Evolutionary conservation across 1,284 basidiomycete genomes (phyloP), one percentile per base, ranked within the genome.

Genomic region (Coriolopsis trogii): DNA sequence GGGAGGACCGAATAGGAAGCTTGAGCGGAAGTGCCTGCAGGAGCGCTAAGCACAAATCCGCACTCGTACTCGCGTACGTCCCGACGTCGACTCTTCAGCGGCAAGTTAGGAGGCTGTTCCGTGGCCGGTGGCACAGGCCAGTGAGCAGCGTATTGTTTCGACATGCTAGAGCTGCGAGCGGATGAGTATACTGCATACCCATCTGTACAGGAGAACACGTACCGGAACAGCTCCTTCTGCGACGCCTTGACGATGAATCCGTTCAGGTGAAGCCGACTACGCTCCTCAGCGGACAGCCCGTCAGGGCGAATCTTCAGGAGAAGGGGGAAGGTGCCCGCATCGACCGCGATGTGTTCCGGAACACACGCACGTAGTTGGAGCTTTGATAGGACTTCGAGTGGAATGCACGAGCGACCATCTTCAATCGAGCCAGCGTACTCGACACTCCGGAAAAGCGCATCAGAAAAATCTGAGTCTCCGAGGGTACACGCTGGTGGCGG

Each of bases 141-240:
- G 23, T 67, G 70, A 6, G 71, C 46, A 5, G 70, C 58, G 54
- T 77, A 81, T n/a, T 73, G 67, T 16, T 65, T 48, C 8, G 73
- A 70, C 16, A 73, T 67, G 12, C 67, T 61, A 23, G 67, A 67
- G 56, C 85, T 86, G 58, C 4, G 10, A 6, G 6, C 6, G 15
- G 6, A 21, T 6, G 23, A 41, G 42, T 4, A 28, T 37, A 20
- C 41, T 16, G 41, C 21, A 15, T n/a, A n/a, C 28, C 28, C 20
- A 16, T 15, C 12, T 16, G 39, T 10, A 15, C 30, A 10, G 13
- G 49, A 7, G 26, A 6, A 1, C 24, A 66, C 79, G 46, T 60
- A 89, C 88, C 84, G 77, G 67, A 78, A 85, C 48, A 75, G 74
- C 61, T 91, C 89, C 29, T 71, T 68, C 57, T 91, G 89, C 39